Percentiles rank a stretch among this genome's conserved stretches.
Evolutionary conservation across 2,329 filamentous ascomycete genomes (phyloP).

Genomic region (Aulographum hederae): DNA sequence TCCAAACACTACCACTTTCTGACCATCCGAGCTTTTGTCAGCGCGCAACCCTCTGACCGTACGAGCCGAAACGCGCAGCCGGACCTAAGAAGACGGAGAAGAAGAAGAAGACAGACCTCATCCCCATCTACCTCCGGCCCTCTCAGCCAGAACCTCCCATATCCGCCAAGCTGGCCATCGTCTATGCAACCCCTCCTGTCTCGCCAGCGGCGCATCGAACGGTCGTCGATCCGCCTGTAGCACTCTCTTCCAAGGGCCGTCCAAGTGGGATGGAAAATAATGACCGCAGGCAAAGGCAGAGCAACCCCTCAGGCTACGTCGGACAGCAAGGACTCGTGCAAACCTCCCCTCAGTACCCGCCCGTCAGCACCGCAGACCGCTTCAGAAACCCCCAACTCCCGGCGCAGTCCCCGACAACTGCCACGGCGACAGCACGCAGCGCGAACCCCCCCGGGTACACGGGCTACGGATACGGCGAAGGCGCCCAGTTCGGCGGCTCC

Average conservation of each 20-base stretch:
- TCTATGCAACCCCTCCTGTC: slow-evolving; percentile 41
- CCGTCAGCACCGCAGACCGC: slow-evolving; percentile 27
- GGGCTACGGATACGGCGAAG: slow-evolving; percentile 36
- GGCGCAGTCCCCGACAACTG: slow-evolving; percentile 23
- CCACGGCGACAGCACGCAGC: slow-evolving; percentile 19
- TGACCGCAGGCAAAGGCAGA: slow-evolving; percentile 54
- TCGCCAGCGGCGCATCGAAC: slow-evolving; percentile 47
- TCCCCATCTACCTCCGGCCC: too few relatives aligned
- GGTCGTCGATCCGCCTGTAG: slow-evolving; percentile 37
- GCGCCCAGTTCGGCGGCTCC: slow-evolving; percentile 37
- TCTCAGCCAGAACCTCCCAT: too few relatives aligned
- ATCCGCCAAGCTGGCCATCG: slow-evolving; percentile 42
- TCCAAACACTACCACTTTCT: too few relatives aligned
- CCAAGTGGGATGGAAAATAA: slow-evolving; percentile 61
- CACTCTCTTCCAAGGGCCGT: slow-evolving; percentile 31
- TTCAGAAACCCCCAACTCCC: slow-evolving; percentile 27
- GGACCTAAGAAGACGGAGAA: too few relatives aligned
- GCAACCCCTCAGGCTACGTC: slow-evolving; percentile 50
- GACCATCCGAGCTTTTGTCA: too few relatives aligned
- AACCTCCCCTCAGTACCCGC: slow-evolving; percentile 21
- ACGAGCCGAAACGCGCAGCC: too few relatives aligned
- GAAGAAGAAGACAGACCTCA: too few relatives aligned
- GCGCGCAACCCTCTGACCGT: too few relatives aligned
- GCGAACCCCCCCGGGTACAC: slow-evolving; percentile 23
- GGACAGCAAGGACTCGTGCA: slow-evolving; percentile 29